Evolutionary conservation across 2,329 filamentous ascomycete species (phyloP).

Genomic region (Chaetomiaceae sp.): DNA sequence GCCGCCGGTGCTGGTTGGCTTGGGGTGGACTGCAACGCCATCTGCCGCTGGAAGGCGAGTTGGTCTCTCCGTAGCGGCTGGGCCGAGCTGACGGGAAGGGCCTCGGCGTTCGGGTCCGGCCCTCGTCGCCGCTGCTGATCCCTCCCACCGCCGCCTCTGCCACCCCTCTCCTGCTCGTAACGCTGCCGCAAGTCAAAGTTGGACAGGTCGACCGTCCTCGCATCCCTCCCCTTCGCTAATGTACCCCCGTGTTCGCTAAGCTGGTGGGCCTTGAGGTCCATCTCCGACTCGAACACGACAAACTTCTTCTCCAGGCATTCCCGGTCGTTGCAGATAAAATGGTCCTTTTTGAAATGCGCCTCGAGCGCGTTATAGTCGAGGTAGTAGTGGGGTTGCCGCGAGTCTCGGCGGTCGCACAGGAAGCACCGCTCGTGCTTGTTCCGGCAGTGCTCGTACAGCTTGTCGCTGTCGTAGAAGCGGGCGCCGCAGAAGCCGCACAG

Average conservation of each 20-base stretch:
- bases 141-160: slow-evolving; percentile 40
- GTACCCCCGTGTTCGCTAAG: slow-evolving; percentile 74
- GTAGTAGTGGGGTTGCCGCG: slow-evolving; percentile 81
- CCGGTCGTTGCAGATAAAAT: slow-evolving; percentile 76
- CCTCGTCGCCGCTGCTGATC: slow-evolving; percentile 53
- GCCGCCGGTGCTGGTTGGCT: slow-evolving; percentile 35
- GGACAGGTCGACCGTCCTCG: slow-evolving; percentile 79
- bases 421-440: slow-evolving; percentile 94
- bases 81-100: slow-evolving; percentile 68
- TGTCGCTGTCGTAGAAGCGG: slow-evolving; percentile 93
- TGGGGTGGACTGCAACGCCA: slow-evolving; percentile 70
- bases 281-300: slow-evolving; percentile 89
- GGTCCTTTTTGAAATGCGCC: slow-evolving; percentile 79
- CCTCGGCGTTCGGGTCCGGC: slow-evolving; percentile 81
- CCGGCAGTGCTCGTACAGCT: slow-evolving; percentile 87
- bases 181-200: slow-evolving; percentile 73
- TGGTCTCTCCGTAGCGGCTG: slow-evolving; percentile 81
- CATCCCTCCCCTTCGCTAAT: slow-evolving; percentile 80
- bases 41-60: slow-evolving; percentile 83
- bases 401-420: slow-evolving; percentile 72
- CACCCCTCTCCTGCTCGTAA: slow-evolving; percentile 59
- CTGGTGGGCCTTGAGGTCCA: slow-evolving; percentile 93
- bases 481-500: slow-evolving; percentile 89
- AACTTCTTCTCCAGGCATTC: slow-evolving; percentile 97
- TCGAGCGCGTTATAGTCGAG: slow-evolving; percentile 83